Evolutionary conservation across 495 filamentous ascomycete genomes (phyloP), one percentile per base, ranked within the genome.

Genomic region (Daldinia vernicosa): DNA sequence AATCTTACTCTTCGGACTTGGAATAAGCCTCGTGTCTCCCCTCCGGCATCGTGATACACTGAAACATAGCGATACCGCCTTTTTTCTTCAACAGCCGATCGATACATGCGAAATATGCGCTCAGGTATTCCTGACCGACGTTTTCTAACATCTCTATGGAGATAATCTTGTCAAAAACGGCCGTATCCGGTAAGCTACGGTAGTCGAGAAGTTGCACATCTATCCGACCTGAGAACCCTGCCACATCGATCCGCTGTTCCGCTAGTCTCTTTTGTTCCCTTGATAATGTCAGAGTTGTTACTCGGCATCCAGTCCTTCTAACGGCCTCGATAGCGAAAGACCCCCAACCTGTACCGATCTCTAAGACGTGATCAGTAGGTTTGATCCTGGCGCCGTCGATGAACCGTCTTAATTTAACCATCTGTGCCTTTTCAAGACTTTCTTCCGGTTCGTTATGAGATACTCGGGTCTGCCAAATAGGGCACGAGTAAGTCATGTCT

Each of bases 141-240:
- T 89, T 90, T 77, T 93, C 90, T 30, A 93, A 77, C 91, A 93
- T 93, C 76, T 92, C 91, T 66, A 92, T 89, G 7, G 86, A 89
- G 14, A 92, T 82, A 14, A 92, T 78, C 72, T 91, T 91, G 73
- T 92, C 90, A 64, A 87, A 93, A 27, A 76, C 76, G 55, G 80
- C 79, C 1, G 87, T 88, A 1, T 82, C 74, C 2, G 84, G 80
- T 8, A 90, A 72, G 15, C 77, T 82, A 30, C 89, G 82, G 69
- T 92, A 92, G 72, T 92, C 89, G 64, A 82, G 81, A 14, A 91
- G 77, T 58, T 85, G 69, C 15, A 92, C 85, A n/a, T 82, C 77
- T 60, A 92, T 86, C 32, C 80, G 76, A 56, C 84, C 80, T 5
- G 79, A 73, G 37, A 86, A 80, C 1, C 87, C 88, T 0, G 84